Evolutionary conservation across 1,139 yeast species (phyloP).

Genomic region (Suhomyces maxii): DNA sequence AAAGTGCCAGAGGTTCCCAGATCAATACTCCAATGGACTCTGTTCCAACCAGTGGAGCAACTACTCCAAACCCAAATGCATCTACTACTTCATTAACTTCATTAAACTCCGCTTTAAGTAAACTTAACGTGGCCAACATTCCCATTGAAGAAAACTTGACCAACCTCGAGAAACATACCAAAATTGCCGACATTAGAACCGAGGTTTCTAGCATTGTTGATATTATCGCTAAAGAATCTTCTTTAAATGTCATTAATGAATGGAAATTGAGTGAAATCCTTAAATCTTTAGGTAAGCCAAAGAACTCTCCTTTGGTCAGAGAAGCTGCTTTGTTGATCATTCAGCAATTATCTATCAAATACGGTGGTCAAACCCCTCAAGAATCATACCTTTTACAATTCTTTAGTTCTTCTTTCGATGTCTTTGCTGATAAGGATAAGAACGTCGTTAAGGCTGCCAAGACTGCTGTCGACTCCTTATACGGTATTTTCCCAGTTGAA

Average conservation of each 20-base stretch:
- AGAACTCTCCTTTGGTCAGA: slow-evolving; percentile 69
- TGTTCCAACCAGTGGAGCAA: slow-evolving; percentile 43
- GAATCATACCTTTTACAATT: slow-evolving; percentile 72
- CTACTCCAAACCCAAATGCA: slow-evolving; percentile 35
- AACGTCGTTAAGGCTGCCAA: slow-evolving; percentile 83
- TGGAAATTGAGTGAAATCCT: slow-evolving; percentile 69
- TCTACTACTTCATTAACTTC: slow-evolving; percentile 74
- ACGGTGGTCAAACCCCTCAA: slow-evolving; percentile 67
- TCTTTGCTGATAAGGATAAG: slow-evolving; percentile 81
- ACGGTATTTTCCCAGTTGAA: slow-evolving; percentile 73
- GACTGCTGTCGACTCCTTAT: slow-evolving; percentile 64
- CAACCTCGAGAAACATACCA: slow-evolving; percentile 55
- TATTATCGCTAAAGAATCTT: slow-evolving; percentile 38
- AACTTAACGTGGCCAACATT: slow-evolving; percentile 54
- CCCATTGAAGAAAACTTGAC: slow-evolving; percentile 66
- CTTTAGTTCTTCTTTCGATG: slow-evolving; percentile 59
- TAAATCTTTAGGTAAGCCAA: slow-evolving; percentile 67
- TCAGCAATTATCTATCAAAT: slow-evolving; percentile 64
- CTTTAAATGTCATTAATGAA: slow-evolving; percentile 52
- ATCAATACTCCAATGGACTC: slow-evolving; percentile 34
- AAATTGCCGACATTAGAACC: slow-evolving; percentile 64
- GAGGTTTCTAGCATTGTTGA: slow-evolving; percentile 60
- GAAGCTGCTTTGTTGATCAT: slow-evolving; percentile 72
- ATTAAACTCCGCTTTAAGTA: slow-evolving; percentile 66
- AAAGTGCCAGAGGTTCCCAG: slow-evolving; percentile 9